Evolutionary conservation across 805 yeast species (phyloP).

Genomic region (Wickerhamiella azymoides): DNA sequence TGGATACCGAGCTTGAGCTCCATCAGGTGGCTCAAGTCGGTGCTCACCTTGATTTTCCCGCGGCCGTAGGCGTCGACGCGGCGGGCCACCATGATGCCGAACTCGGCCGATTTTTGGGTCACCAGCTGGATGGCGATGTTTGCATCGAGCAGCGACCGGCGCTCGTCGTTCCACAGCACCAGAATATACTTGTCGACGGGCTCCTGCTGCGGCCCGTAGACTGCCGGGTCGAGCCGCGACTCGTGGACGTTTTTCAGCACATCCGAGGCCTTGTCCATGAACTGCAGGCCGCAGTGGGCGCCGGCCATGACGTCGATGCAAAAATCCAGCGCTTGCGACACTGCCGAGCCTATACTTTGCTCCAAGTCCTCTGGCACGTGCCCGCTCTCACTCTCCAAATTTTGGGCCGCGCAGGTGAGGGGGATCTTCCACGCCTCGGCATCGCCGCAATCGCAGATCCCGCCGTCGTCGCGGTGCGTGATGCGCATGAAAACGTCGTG

Average conservation of each 20-base stretch:
- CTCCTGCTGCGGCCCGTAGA: slow-evolving; percentile 36
- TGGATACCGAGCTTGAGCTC: slow-evolving; percentile 43
- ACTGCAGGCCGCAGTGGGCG: slow-evolving; percentile 19
- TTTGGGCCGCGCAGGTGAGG: slow-evolving; percentile 36
- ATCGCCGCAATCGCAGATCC: slow-evolving; percentile 84
- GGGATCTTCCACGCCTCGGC: slow-evolving; percentile 61
- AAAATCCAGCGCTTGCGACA: slow-evolving; percentile 41
- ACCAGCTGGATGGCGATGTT: slow-evolving; percentile 48
- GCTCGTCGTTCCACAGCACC: slow-evolving; percentile 64
- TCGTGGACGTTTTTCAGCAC: slow-evolving; percentile 22
- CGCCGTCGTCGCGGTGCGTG: slow-evolving; percentile 48
- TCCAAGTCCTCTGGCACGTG: slow-evolving; percentile 9
- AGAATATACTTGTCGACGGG: slow-evolving; percentile 35
- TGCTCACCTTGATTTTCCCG: slow-evolving; percentile 50
- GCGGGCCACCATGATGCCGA: slow-evolving; percentile 59
- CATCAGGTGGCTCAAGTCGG: slow-evolving; percentile 35
- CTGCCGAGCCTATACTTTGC: slow-evolving; percentile 28
- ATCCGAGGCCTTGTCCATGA: slow-evolving; percentile 17
- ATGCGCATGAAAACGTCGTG: slow-evolving; percentile 58
- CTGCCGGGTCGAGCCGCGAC: slow-evolving; percentile 28
- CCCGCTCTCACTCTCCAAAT: slow-evolving; percentile 1
- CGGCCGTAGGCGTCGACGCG: slow-evolving; percentile 51
- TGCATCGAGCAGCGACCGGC: slow-evolving; percentile 62
- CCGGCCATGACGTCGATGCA: slow-evolving; percentile 38
- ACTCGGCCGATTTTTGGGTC: slow-evolving; percentile 47